phyloP scores from a whole-genome alignment of 2,329 filamentous ascomycete genomes.

The Triangularia verruculosa region DNA sequence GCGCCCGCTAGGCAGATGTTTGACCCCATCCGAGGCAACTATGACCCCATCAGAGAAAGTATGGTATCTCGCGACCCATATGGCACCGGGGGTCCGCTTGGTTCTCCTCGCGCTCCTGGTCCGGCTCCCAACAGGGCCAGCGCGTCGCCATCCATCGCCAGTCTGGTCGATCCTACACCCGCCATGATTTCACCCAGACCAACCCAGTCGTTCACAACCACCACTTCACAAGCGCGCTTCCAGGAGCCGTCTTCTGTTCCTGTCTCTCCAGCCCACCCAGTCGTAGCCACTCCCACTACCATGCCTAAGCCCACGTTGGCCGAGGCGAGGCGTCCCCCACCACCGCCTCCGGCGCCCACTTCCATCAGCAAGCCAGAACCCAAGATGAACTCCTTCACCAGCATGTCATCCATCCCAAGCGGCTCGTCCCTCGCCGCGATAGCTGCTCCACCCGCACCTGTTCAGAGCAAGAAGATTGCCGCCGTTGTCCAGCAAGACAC shows the following conservation, averaged over 20 bases:
- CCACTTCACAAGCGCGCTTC: slow-evolving; percentile 30
- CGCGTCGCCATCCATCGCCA: slow-evolving; percentile 87
- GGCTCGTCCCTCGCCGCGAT: slow-evolving; percentile 27
- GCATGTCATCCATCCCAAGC: slow-evolving; percentile 14
- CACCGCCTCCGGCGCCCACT: slow-evolving; percentile 34
- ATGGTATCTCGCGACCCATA: slow-evolving; percentile 47
- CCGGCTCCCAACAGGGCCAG: slow-evolving; percentile 67
- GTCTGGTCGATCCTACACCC: slow-evolving; percentile 72
- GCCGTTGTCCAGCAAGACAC: slow-evolving; percentile 43
- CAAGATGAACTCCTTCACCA: slow-evolving; percentile 28
- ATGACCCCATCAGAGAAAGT: slow-evolving; percentile 57
- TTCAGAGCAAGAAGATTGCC: slow-evolving; percentile 43
- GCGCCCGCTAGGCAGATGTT: slow-evolving; percentile 77
- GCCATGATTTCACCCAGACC: slow-evolving; percentile 42
- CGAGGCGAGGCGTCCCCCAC: slow-evolving; percentile 33
- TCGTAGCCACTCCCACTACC: slow-evolving; percentile 24
- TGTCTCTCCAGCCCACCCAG: slow-evolving; percentile 33
- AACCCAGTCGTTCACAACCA: slow-evolving; percentile 36
- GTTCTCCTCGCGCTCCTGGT: slow-evolving; percentile 49
- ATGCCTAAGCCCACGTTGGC: slow-evolving; percentile 27
- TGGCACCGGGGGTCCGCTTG: slow-evolving; percentile 41
- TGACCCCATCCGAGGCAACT: slow-evolving; percentile 82
- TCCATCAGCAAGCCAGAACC: slow-evolving; percentile 22
- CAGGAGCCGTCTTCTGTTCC: slow-evolving; percentile 32
- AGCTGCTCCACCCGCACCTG: slow-evolving; percentile 18